Base-by-base conservation (phyloP, 2,329 filamentous ascomycete species). In the Microdochium bolleyi region DNA sequence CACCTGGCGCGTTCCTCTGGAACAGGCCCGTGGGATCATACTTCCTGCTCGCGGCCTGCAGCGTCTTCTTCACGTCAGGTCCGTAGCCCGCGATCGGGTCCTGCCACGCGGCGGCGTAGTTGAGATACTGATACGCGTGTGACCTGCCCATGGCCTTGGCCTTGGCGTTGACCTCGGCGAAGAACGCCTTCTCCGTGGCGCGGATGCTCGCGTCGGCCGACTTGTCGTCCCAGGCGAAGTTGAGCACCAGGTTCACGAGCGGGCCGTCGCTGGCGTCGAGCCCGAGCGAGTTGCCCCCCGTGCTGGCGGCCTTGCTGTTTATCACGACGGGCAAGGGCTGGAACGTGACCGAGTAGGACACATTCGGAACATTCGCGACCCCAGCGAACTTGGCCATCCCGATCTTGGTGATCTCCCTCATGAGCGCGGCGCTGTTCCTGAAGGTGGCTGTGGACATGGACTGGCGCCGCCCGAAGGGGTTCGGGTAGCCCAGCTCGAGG, bases 311-410 rank as follows among this genome's bases (percentile, higher is more conserved):
- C 24, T 59, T 52, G 5, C 55, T 25, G 25, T 49, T 58, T 16
- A 61, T 55, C 22, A 61, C 60, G 2, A 56, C 52, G 3, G 61
- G 61, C 2, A 62, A 52, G 2, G 61, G 58, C 41, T 64, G 62
- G 11, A 63, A 56, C 38, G 62, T 54, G 51, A 57, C 38, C 27
- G 54, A 49, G 2, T 58, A 54, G 19, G 44, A 51, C 30, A 62
- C 58, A 16, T 57, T 58, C 4, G 32, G 30, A 3, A 52, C 27
- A 53, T 77, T 73, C 0, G 58, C 11, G 55, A 75, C 65, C 2
- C 63, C 53, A 0, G 56, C 53, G 1, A 59, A 60, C 38, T 67
- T 73, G 16, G 70, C 73, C 19, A 70, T 68, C 27, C 74, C 60
- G 30, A 77, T 65, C 3, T 58, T 48, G 13, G 51, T 24, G 54